phyloP scores from a whole-genome alignment of 345 rosid genomes.

The Erysimum cheiranthoides region DNA sequence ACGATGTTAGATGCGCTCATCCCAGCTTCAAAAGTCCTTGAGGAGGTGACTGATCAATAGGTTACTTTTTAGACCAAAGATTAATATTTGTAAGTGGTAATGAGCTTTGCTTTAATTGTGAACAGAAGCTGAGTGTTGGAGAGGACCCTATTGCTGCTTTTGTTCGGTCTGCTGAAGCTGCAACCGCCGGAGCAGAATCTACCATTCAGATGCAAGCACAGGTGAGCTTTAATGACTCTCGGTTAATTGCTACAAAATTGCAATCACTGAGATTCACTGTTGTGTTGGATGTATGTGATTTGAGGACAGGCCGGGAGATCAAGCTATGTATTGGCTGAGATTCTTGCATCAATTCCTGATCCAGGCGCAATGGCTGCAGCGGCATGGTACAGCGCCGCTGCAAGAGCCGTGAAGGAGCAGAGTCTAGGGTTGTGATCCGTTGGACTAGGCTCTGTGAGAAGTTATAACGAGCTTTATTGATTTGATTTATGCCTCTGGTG shows the following conservation, averaged over 20 bases:
- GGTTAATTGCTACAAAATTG: background rate
- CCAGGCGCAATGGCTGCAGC: constrained; percentile 95
- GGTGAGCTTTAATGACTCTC: constrained; percentile 48
- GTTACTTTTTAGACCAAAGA: background rate
- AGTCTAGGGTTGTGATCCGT: constrained; percentile 25
- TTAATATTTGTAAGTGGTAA: background rate
- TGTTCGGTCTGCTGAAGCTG: constrained; percentile 73
- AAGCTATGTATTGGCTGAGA: constrained; percentile 60
- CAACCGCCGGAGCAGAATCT: constrained; percentile 82
- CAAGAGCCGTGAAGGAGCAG: constrained; percentile 65
- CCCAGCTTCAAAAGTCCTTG: constrained; percentile 74
- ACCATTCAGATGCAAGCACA: constrained; percentile 84
- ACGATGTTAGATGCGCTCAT: constrained; percentile 88
- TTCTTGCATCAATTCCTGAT: constrained; percentile 73
- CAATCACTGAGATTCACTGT: background rate
- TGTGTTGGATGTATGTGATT: background rate
- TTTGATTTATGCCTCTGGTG: background rate
- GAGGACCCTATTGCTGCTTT: constrained; percentile 69
- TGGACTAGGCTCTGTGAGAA: constrained; percentile 12
- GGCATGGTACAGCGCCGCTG: constrained; percentile 88
- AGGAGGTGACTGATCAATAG: constrained; percentile 55
- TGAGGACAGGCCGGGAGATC: constrained; percentile 77
- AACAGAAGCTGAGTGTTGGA: constrained; percentile 74
- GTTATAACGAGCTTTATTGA: background rate
- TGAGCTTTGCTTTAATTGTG: constrained; percentile 19